Base-by-base conservation (phyloP, 208 protist genomes). In the Entamoeba invadens region DNA sequence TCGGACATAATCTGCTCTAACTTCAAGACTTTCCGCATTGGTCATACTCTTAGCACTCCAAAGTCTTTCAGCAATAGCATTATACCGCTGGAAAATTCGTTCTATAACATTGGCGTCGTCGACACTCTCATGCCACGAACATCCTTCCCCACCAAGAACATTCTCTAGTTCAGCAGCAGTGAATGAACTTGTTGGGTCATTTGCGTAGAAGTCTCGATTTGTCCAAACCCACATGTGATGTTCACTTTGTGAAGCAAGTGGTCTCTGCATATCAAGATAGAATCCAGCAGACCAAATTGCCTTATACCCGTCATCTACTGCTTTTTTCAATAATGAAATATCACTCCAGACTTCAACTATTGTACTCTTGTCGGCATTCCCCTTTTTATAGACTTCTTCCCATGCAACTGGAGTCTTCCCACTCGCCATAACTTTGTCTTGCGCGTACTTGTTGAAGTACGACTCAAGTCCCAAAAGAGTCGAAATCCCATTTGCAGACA, bases 61-160 rank as follows among this genome's bases (percentile, higher is more conserved):
- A 46, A 94, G n/a, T 44, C 92, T 68, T 87, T 94, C 94, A 4
- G 87, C n/a, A 46, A 94, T 92, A 91, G 92, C 94, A 44, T 31
- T 46, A 18, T 18, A 42, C 35, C 94, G 12, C 38, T 92, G 91
- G 45, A 46, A 94, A 87, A 93, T 25, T 31, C 94, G 42, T 44
- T 35, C 47, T 10, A 46, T 10, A 16, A 93, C 25, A 45, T 31
- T 93, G 8, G 10, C 25, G 3, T 45, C n/a, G 44, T 93, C 45
- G 6, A 91, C 94, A 45, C 3, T 45, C 44, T 94, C 94, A 45
- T 68, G 44, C 94, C 94, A 94, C 8, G 45, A 51, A 42, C 45
- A 77, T 21, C 45, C 38, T 46, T 94, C 94, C 6, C 92, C 92
- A 16, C 94, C 94, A 6, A 46, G 45, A 3, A 94, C 42, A n/a